phyloP scores from a whole-genome alignment of 2,329 filamentous ascomycete genomes.

The Fusarium paranaense region DNA sequence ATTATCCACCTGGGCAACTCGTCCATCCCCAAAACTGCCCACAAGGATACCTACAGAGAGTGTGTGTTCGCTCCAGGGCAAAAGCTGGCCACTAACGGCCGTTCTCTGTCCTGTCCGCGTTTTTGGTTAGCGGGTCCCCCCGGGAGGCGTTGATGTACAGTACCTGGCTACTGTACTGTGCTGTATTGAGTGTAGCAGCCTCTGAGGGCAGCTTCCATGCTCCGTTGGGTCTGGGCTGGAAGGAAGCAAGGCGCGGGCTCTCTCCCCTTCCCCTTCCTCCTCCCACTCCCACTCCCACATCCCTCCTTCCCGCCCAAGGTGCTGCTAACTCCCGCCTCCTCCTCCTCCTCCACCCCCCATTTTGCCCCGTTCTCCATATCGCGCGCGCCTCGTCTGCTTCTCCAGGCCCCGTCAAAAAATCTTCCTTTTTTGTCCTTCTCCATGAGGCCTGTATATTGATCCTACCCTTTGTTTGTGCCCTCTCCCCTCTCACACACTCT shows the following conservation, averaged over 20 bases:
- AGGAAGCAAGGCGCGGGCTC: slow-evolving; percentile 8
- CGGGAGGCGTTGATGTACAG: background rate
- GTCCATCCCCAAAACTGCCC: background rate
- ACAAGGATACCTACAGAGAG: background rate
- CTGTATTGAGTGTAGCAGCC: background rate
- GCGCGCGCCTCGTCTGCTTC: slow-evolving; percentile 42
- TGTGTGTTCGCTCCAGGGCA: background rate
- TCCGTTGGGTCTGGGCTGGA: slow-evolving; percentile 2
- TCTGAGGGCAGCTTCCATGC: slow-evolving; percentile 13
- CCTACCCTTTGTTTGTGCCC: slow-evolving; percentile 47
- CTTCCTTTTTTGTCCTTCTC: slow-evolving; percentile 40
- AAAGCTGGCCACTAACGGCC: slow-evolving; percentile 9
- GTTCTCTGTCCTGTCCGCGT: slow-evolving; percentile 11
- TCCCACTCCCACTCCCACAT: slow-evolving; percentile 24
- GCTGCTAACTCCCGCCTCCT: slow-evolving; percentile 20
- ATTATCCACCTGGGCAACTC: slow-evolving; percentile 1
- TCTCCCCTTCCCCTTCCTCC: slow-evolving; percentile 29
- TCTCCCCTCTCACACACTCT: slow-evolving; percentile 27
- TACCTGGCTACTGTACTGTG: background rate
- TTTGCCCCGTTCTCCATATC: slow-evolving; percentile 40
- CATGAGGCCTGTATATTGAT: slow-evolving; percentile 55
- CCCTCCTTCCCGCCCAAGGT: slow-evolving; percentile 24
- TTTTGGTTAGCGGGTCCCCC: slow-evolving; percentile 12
- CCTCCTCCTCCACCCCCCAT: slow-evolving; percentile 36
- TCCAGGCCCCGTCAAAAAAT: slow-evolving; percentile 44